A percentile compares a stretch with the other conserved stretches of the same genome.
Evolutionary conservation across 768 basidiomycete genomes (phyloP).

Genomic region (Phlegmacium glaucopus): DNA sequence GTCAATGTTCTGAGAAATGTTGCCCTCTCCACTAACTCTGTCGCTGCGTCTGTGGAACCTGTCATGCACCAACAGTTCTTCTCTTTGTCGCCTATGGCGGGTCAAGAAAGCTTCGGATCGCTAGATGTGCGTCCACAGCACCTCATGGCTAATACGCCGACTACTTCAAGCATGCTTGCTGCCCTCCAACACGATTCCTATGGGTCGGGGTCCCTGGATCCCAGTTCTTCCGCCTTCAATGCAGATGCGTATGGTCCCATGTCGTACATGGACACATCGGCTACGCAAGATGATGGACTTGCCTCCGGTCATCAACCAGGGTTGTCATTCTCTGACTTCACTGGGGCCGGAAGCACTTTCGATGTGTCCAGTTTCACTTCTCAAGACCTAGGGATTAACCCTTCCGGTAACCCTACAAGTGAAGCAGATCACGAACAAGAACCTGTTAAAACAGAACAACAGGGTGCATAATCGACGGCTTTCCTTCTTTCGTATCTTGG

Average conservation of each 20-base stretch:
- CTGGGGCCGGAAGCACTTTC: slow-evolving; percentile 58
- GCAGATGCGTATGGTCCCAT: slow-evolving; percentile 67
- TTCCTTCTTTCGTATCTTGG: slow-evolving; percentile 17
- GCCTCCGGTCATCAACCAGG: slow-evolving; percentile 56
- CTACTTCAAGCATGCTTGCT: slow-evolving; percentile 88
- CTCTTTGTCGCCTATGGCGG: slow-evolving; percentile 84
- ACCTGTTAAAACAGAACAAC: slow-evolving; percentile 63
- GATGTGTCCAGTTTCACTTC: slow-evolving; percentile 68
- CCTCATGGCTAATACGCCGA: slow-evolving; percentile 77
- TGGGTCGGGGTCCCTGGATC: slow-evolving; percentile 62
- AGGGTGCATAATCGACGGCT: slow-evolving; percentile 26
- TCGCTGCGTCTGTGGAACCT: slow-evolving; percentile 88
- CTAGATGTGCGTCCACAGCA: slow-evolving; percentile 61
- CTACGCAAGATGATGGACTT: slow-evolving; percentile 61
- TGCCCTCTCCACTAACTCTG: slow-evolving; percentile 86
- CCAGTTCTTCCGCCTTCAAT: slow-evolving; percentile 57
- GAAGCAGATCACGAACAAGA: slow-evolving; percentile 66
- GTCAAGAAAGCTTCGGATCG: slow-evolving; percentile 72
- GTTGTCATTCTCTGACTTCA: slow-evolving; percentile 69
- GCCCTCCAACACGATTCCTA: slow-evolving; percentile 79
- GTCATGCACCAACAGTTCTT: slow-evolving; percentile 91
- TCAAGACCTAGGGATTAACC: slow-evolving; percentile 61
- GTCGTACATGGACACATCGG: slow-evolving; percentile 73
- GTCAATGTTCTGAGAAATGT: slow-evolving; percentile 85
- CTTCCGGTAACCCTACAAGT: slow-evolving; percentile 47